A percentile compares a stretch with the other conserved stretches of the same genome.
These are phyloP conservation scores for Penicillium goetzii DNA, from an alignment of 495 filamentous ascomycete genomes.

Conservation along the genomic window DNA sequence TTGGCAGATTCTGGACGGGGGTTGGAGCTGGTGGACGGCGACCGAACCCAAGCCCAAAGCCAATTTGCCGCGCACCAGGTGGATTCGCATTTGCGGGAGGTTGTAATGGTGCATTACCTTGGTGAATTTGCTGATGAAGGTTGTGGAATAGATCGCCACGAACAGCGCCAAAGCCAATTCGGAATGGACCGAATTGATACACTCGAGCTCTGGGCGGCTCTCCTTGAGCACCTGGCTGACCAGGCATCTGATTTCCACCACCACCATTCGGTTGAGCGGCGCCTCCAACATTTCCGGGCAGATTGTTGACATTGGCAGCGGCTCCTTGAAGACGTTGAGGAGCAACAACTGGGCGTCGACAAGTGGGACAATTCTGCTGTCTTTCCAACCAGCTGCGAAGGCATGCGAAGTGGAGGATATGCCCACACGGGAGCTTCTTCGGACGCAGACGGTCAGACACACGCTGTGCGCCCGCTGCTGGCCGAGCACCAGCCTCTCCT, in stretches of 20 bases:
- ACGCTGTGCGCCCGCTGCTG: constrained; percentile 18
- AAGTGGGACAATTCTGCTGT: constrained; percentile 96
- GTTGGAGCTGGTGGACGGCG: constrained; percentile 36
- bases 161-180: constrained; percentile 61
- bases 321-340: constrained; percentile 36
- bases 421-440: constrained; percentile 95
- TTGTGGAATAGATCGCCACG: constrained; percentile 57
- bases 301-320: constrained; percentile 32
- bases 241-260: constrained; percentile 35
- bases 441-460: constrained; percentile 81
- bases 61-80: constrained; percentile 43
- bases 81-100: constrained; percentile 37
- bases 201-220: constrained; percentile 50
- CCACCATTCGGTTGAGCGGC: constrained; percentile 33
- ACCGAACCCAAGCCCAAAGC: constrained; percentile 51
- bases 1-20: constrained; percentile 21
- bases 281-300: constrained; percentile 30
- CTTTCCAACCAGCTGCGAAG: constrained; percentile 97
- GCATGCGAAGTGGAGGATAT: constrained; percentile 92
- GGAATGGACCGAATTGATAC: constrained; percentile 60
- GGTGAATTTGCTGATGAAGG: constrained; percentile 53
- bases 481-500: constrained; percentile 37
- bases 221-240: constrained; percentile 34
- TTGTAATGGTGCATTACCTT: constrained; percentile 42
- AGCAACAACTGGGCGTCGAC: constrained; percentile 72